Base-by-base conservation (phyloP, 2,329 filamentous ascomycete genomes). In the Fusarium papillatum region DNA sequence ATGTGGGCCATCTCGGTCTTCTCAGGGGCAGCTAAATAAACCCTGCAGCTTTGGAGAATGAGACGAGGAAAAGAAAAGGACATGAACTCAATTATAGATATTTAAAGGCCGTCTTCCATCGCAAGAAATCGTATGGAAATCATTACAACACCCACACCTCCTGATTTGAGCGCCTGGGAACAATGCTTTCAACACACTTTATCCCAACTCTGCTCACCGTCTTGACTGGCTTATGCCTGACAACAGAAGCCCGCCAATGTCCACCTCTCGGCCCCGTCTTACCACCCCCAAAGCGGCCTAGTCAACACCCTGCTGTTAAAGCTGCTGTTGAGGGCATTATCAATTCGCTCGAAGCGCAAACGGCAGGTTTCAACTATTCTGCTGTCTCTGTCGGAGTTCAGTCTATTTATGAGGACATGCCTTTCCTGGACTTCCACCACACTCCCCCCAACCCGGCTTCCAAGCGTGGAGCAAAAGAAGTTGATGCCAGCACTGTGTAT, bases 261-360 rank as follows among this genome's bases (percentile, higher is more conserved):
- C 66, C 69, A 19, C 69, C 60, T 22, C 64, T 64, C 3, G 69
- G 66, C 2, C 67, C 60, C 5, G 66, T 66, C 19, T 38, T 71
- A 5, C 69, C 69, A 19, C 26, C 69, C 0, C 66, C 69, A 7
- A 60, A 38, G 17, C 66, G 36, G 1, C 34, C 66, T 0, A 70
- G 60, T 14, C 66, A 70, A 5, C 36, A 70, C 19, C 26, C 66
- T 9, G 69, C 39, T 0, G 67, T 71, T 0, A 39, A 38, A 13
- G 31, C 17, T 7, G 60, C 69, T 10, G 17, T 66, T 2, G 14
- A 61, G 1, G 13, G 41, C 2, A 70, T 71, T 1, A 31, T 34
- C 1, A 11, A 16, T 2, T 24, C 53, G 7, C 41, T 71, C 3
- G 22, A 60, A 3, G 41, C 19, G 4, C 39, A 70, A 14, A 53